Evolutionary conservation across 2,329 filamentous ascomycete species (phyloP).

Genomic region (Trichocomaceae sp.): DNA sequence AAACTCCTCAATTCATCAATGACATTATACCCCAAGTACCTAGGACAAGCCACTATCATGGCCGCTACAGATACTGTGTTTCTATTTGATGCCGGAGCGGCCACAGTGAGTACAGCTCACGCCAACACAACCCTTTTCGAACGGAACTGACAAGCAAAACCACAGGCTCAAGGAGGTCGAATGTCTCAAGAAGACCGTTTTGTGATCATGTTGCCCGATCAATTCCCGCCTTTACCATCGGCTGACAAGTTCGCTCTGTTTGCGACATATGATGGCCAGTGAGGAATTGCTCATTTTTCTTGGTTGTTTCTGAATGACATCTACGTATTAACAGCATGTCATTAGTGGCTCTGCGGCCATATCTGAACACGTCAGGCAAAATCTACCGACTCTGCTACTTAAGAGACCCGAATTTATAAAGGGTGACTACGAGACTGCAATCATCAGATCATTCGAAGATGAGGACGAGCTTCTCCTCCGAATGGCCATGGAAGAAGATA

Average conservation of each 20-base stretch:
- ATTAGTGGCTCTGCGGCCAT: slow-evolving; percentile 27
- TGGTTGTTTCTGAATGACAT: not conserved
- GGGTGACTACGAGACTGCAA: slow-evolving; percentile 26
- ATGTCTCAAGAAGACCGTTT: slow-evolving; percentile 28
- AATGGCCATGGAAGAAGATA: slow-evolving; percentile 20
- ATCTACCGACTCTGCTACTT: slow-evolving; percentile 22
- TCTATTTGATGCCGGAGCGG: slow-evolving; percentile 27
- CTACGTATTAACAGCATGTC: not conserved
- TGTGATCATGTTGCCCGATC: slow-evolving; percentile 23
- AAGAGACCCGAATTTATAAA: slow-evolving; percentile 25
- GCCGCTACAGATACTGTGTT: slow-evolving; percentile 21
- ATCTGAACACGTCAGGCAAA: slow-evolving; percentile 26
- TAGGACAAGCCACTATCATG: slow-evolving; percentile 20
- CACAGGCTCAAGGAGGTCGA: slow-evolving; percentile 26
- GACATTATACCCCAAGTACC: too few relatives aligned
- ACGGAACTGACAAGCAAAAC: not conserved
- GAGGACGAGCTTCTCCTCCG: slow-evolving; percentile 26
- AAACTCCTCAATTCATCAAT: too few relatives aligned
- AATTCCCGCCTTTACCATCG: slow-evolving; percentile 24
- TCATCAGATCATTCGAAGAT: slow-evolving; percentile 24
- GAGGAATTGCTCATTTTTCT: slow-evolving; percentile 11
- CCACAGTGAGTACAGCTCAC: slow-evolving; percentile 19
- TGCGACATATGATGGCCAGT: slow-evolving; percentile 33
- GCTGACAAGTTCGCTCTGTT: slow-evolving; percentile 27
- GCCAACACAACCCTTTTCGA: not conserved